Percentiles rank a stretch among this genome's conserved stretches.
These are phyloP conservation scores for Pestalotiopsis sp. DNA, from an alignment of 2,329 filamentous ascomycete species.

Conservation along the genomic window DNA sequence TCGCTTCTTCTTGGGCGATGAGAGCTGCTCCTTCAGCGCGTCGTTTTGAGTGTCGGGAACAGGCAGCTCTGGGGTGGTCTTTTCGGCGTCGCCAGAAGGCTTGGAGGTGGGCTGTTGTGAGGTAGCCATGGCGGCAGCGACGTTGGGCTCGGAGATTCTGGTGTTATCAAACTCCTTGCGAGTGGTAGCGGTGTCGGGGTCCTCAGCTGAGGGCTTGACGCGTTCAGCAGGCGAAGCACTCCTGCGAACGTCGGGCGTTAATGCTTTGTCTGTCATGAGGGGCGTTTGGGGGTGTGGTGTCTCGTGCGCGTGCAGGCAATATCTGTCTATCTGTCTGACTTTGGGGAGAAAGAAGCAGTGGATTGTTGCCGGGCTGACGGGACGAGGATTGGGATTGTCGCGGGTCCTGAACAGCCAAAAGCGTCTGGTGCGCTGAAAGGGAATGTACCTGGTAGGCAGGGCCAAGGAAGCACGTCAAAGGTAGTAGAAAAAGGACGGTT, in stretches of 20 bases:
- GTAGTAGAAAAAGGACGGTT: background rate
- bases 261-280: slow-evolving; percentile 8
- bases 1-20: slow-evolving; percentile 70
- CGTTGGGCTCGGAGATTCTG: slow-evolving; percentile 56
- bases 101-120: slow-evolving; percentile 26
- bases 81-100: slow-evolving; percentile 37
- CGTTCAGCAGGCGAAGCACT: slow-evolving; percentile 29
- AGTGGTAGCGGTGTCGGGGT: slow-evolving; percentile 65
- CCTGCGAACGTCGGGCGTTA: slow-evolving; percentile 14
- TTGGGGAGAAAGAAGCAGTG: no score
- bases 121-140: slow-evolving; percentile 20
- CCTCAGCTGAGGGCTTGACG: slow-evolving; percentile 41
- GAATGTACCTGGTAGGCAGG: background rate
- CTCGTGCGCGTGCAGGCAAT: background rate
- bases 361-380: background rate
- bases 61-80: slow-evolving; percentile 5
- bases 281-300: background rate
- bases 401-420: background rate
- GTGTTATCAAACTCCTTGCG: slow-evolving; percentile 68
- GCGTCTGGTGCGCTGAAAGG: background rate
- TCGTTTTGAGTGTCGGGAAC: slow-evolving; percentile 30
- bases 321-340: no score
- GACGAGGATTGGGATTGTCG: background rate
- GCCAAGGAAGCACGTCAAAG: background rate
- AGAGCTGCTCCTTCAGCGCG: slow-evolving; percentile 51